A percentile compares a stretch with the other conserved stretches of the same genome.
Evolutionary conservation across 768 basidiomycete species (phyloP).

Genomic region (Hericium coralloides): DNA sequence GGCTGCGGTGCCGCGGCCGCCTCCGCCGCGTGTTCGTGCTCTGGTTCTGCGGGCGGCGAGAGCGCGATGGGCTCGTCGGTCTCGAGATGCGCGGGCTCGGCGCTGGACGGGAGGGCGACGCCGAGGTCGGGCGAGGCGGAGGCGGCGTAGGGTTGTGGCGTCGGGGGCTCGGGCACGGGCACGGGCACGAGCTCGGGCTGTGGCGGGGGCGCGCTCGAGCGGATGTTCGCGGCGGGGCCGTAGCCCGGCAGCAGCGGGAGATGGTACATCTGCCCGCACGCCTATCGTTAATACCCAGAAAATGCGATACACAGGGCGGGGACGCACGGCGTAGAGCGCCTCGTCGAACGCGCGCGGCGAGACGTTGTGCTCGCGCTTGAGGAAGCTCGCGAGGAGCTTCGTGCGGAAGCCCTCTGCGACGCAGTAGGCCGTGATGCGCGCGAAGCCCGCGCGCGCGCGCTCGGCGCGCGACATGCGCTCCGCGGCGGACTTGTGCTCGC

Average conservation of each 20-base stretch:
- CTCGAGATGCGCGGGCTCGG: too few relatives aligned
- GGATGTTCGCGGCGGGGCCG: slow-evolving; percentile 71
- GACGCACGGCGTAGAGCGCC: slow-evolving; percentile 81
- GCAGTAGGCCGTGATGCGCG: slow-evolving; percentile 83
- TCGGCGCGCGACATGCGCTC: slow-evolving; percentile 70
- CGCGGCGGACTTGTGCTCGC: slow-evolving; percentile 29
- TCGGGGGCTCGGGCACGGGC: too few relatives aligned
- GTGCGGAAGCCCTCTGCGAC: slow-evolving; percentile 79
- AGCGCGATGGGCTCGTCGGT: slow-evolving; percentile 25
- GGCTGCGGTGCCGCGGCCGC: not conserved
- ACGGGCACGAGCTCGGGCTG: slow-evolving; percentile 46
- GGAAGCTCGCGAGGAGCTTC: slow-evolving; percentile 74
- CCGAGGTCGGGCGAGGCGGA: too few relatives aligned
- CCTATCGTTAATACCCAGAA: not conserved
- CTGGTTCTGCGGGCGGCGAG: not conserved
- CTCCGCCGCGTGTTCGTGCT: not conserved
- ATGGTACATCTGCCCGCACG: slow-evolving; percentile 68
- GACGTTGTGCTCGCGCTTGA: slow-evolving; percentile 93
- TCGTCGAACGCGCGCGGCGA: slow-evolving; percentile 84
- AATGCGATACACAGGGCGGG: not conserved
- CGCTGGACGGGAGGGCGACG: too few relatives aligned
- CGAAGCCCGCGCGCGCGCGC: slow-evolving; percentile 71
- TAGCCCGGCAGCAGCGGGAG: slow-evolving; percentile 89
- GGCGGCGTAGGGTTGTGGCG: too few relatives aligned
- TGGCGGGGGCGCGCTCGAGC: slow-evolving; percentile 63